phyloP scores from a whole-genome alignment of 2,329 filamentous ascomycete species.

The Botrytis fragariae region DNA sequence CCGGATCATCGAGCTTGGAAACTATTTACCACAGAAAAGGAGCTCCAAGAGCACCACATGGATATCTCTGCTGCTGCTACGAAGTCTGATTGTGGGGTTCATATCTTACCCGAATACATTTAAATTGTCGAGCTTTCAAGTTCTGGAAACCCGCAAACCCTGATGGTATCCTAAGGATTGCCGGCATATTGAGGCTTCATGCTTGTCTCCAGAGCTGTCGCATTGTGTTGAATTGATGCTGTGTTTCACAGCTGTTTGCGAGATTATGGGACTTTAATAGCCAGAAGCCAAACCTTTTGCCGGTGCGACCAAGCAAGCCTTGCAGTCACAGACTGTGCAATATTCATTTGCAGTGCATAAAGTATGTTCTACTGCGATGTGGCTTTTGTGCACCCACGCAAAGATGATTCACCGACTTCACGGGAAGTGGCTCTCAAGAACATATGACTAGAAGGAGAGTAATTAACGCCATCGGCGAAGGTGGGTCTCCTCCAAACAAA shows the following conservation, averaged over 20 bases:
- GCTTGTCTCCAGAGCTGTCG: neutral
- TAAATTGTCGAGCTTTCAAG: neutral
- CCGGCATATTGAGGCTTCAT: neutral
- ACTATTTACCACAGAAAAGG: neutral
- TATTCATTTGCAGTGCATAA: neutral
- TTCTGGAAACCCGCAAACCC: neutral
- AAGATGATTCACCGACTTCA: neutral
- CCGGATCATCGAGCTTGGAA: neutral
- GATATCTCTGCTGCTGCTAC: neutral
- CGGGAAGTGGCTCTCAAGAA: neutral
- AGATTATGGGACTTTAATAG: neutral
- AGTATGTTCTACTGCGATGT: neutral
- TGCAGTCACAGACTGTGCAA: neutral
- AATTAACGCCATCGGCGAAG: neutral
- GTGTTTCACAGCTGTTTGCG: neutral
- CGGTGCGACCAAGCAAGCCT: neutral
- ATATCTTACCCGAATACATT: neutral
- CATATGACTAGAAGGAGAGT: neutral
- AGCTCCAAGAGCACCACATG: neutral
- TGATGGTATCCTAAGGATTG: neutral
- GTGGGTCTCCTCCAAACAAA: neutral
- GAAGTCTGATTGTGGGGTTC: neutral
- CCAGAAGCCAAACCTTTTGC: neutral
- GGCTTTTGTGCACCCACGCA: neutral
- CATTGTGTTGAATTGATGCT: neutral